These are phyloP conservation scores for Microcyclospora tardicrescens DNA, from an alignment of 2,329 filamentous ascomycete genomes.

Conservation along the genomic window DNA sequence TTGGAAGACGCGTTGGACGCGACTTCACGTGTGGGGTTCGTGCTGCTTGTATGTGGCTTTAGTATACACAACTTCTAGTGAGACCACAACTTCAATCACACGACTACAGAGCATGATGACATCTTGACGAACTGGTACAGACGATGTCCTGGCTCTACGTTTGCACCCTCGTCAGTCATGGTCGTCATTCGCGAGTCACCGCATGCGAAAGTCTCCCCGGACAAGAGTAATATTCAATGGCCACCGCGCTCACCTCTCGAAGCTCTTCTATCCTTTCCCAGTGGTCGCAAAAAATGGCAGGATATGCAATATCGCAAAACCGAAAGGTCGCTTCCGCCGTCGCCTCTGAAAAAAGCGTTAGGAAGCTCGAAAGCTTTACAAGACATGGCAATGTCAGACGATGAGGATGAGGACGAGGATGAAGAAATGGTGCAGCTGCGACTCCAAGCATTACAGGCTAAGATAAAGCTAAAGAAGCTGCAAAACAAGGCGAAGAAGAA, in stretches of 20 bases:
- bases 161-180: conserved; percentile 7
- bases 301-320: conserved; percentile 40
- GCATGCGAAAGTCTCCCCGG: conserved; percentile 30
- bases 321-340: conserved; percentile 40
- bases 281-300: conserved; percentile 63
- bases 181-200: conserved; percentile 38
- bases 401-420: conserved; percentile 62
- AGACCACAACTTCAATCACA: neutral
- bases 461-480: conserved; percentile 74
- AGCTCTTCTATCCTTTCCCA: conserved; percentile 56
- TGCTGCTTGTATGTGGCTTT: neutral
- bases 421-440: conserved; percentile 82
- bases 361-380: conserved; percentile 18
- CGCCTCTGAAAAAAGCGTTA: conserved; percentile 30
- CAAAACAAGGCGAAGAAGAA: conserved; percentile 40
- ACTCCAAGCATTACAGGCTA: conserved; percentile 76
- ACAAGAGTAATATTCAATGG: conserved; percentile 38
- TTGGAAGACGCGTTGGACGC: neutral
- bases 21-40: neutral
- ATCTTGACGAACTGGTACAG: conserved; percentile 1
- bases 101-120: neutral
- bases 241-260: conserved; percentile 51
- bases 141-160: neutral
- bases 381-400: conserved; percentile 33
- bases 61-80: neutral